Base-by-base conservation (phyloP, 768 basidiomycete species). In the Macrolepiota albuminosa region DNA sequence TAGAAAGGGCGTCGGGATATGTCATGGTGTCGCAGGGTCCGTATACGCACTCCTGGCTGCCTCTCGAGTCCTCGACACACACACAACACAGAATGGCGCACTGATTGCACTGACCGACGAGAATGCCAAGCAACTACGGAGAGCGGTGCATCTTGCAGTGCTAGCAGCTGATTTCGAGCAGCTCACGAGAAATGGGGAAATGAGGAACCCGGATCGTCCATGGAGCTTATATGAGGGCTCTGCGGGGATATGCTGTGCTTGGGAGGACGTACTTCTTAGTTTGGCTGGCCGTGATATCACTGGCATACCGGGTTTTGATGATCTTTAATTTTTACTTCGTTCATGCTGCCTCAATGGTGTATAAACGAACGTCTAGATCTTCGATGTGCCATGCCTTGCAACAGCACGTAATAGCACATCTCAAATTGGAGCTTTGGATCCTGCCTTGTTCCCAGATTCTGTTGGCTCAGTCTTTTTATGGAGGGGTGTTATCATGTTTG, bases 221-320 rank as follows among this genome's bases (percentile, higher is more conserved):
- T 81, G 76, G 75, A 84, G 83, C 64, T 68, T 85, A 58, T 85
- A 82, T 60, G 83, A 83, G 61, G 84, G 84, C n/a, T 58, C 76
- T 55, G 81, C 81, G 18, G 84, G 84, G 29, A 80, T 83, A 77
- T 84, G 83, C 61, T 80, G 79, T 62, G 83, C 82, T 14, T 85
- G 80, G 81, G 76, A 72, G 18, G 80, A 81, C 61, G 70, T 83
- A 6, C 60, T 80, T 14, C 63, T 56, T 45, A 69, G 72, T 42
- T 52, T 78, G 65, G 64, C 65, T 43, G 64, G 61, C 21, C 58
- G 65, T 46, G 55, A 60, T 31, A 61, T 46, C 24, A 70, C 64
- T 56, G 76, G 77, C 18, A 73, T 77, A 67, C 76, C 76, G 21
- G 78, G 72, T 13, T 78, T 72, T 62, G 73, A 75, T 69, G 83